Percentiles rank a stretch among this genome's conserved stretches.
Conservation (phyloP, 2,329 filamentous ascomycete species). For the Teratosphaeria zuluensis region DNA sequence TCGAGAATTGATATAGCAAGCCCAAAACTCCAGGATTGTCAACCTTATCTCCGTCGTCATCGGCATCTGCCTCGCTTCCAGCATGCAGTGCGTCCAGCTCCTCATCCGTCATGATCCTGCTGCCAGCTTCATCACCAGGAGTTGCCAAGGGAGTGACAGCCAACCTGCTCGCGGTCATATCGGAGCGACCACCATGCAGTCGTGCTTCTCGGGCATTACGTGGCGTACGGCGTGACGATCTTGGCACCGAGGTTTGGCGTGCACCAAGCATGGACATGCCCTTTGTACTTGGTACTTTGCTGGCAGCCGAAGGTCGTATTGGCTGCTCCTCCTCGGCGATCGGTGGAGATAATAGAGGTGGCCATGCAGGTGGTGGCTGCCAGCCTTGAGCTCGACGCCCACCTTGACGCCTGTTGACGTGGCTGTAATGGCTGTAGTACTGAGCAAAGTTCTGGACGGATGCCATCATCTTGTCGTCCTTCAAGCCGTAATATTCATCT, state of each 20-base stretch:
- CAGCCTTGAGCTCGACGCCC: conserved; percentile 16
- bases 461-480: conserved; percentile 96
- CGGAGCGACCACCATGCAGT: not conserved
- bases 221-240: not conserved
- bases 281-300: conserved; percentile 11
- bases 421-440: conserved; percentile 52
- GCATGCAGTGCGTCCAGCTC: conserved; percentile 45
- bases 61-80: conserved; percentile 35
- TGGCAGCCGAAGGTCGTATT: conserved; percentile 4
- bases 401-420: conserved; percentile 13
- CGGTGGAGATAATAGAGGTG: conserved; percentile 16
- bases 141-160: conserved; percentile 11
- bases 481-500: conserved; percentile 87
- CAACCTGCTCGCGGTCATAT: conserved; percentile 1
- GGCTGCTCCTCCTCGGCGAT: conserved; percentile 14
- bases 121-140: conserved; percentile 14
- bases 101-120: conserved; percentile 37
- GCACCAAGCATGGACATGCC: not conserved
- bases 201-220: not conserved
- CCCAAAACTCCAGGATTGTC: conserved; percentile 51
- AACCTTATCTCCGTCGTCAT: conserved; percentile 31
- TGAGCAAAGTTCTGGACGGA: conserved; percentile 93
- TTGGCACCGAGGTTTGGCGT: not conserved
- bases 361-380: conserved; percentile 24
- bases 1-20: conserved; percentile 57